Evolutionary conservation across 441 rosid genomes (phyloP), one percentile per base, ranked within the genome.

Genomic region (Capsella rubella): DNA sequence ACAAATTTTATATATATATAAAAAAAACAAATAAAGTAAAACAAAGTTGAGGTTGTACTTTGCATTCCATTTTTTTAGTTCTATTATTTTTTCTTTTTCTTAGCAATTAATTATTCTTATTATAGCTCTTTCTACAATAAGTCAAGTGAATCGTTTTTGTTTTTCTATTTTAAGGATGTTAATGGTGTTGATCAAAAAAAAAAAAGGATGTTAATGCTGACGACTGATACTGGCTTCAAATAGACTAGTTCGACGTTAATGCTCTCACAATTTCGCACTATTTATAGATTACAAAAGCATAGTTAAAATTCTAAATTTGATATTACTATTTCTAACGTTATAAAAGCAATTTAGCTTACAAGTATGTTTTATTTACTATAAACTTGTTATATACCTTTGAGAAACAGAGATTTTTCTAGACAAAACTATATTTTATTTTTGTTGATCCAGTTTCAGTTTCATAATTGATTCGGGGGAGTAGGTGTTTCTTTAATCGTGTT

Each of bases 61-160:
- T 43, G 7, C 15, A 70, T 14, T 34, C 49, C 14, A 25, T 25
- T 58, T 5, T 1, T 34, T 25, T n/a, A 3, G 4, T 58, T 35
- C 4, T 21, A 21, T 21, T 21, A 21, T 21, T 21, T 21, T 18
- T 21, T 21, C 2, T 21, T 21, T 21, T 21, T 21, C 25, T 21
- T 21, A 21, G 25, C 25, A 21, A 1, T 21, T 21, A 2, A 21
- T 21, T 21, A 21, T 21, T 21, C 2, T 21, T 21, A 21, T 25
- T n/a, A 34, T 34, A 3, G 13, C 39, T 47, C 9, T 35, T 59
- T 69, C 37, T 8, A 42, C 39, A 70, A 49, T 58, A 58, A 35
- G 58, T 64, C 64, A 64, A 73, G 13, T 35, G 51, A 64, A 55
- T 34, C 34, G 12, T 13, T 64, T 21, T 8, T 55, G 16, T 14